These are phyloP conservation scores for Berberis thunbergii DNA, from an alignment of 164 flowering plant species.

Conservation along the genomic window DNA sequence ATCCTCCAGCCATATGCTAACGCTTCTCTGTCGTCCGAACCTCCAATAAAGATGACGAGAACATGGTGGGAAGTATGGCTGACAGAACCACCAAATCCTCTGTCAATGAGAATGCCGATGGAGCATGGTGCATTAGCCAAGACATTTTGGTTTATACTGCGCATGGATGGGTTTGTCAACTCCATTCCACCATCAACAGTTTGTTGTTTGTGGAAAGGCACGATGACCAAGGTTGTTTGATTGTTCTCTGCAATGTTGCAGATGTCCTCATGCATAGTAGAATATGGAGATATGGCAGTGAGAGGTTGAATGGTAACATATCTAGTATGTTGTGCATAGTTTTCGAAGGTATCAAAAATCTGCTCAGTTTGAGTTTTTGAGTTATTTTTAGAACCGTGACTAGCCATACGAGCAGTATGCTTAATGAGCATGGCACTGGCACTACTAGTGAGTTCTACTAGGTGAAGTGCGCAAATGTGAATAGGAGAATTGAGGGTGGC, in stretches of 20 bases:
- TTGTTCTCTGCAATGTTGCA: conserved; percentile 22
- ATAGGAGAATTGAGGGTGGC: conserved; percentile 12
- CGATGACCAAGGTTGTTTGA: conserved; percentile 13
- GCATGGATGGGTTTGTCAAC: conserved; percentile 13
- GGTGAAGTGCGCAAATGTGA: conserved; percentile 12
- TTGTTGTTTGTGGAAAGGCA: conserved; percentile 4
- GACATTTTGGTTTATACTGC: not conserved
- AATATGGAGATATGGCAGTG: conserved; percentile 14
- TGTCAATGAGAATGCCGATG: conserved; percentile 9
- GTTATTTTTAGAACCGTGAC: not conserved
- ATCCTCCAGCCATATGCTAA: conserved; percentile 8
- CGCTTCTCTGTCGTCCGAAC: conserved; percentile 19
- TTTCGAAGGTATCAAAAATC: conserved; percentile 9
- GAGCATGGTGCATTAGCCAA: conserved; percentile 13
- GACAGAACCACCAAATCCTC: conserved; percentile 2
- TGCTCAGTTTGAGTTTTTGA: conserved; percentile 8
- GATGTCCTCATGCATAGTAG: not conserved
- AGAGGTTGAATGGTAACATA: conserved; percentile 12
- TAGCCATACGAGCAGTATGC: conserved; percentile 3
- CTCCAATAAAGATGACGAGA: conserved; percentile 6
- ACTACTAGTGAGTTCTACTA: conserved; percentile 15
- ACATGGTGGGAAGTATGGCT: conserved; percentile 7
- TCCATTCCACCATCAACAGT: conserved; percentile 3
- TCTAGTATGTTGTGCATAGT: not conserved
- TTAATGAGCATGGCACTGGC: conserved; percentile 9